These are phyloP conservation scores for Naegleria fowleri DNA, from an alignment of 208 protist species.

Conservation along the genomic window DNA sequence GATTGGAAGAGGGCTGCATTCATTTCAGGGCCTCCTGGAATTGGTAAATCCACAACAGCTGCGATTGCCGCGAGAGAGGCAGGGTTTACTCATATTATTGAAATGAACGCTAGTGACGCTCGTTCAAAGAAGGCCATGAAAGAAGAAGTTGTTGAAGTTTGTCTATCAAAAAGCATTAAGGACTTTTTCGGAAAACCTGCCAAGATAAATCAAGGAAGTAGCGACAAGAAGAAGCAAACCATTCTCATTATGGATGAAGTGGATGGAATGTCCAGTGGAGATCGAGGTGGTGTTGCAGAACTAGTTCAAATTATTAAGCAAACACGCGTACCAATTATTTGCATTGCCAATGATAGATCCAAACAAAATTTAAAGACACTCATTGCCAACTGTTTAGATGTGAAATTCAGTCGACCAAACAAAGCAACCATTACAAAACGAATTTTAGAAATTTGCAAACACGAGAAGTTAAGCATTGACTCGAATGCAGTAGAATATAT, in stretches of 20 bases:
- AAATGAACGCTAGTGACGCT: conserved; percentile 98
- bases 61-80: conserved; percentile 70
- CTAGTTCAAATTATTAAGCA: conserved; percentile 89
- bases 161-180: conserved; percentile 70
- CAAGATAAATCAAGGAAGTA: background rate
- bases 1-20: conserved; percentile 67
- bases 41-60: conserved; percentile 97
- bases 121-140: conserved; percentile 83
- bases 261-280: conserved; percentile 90
- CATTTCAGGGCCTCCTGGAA: conserved; percentile 91
- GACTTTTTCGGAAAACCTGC: conserved; percentile 31
- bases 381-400: conserved; percentile 86
- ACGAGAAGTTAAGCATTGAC: conserved; percentile 75
- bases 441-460: conserved; percentile 75
- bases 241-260: conserved; percentile 98
- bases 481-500: conserved; percentile 74
- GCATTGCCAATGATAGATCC: conserved; percentile 97
- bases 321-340: conserved; percentile 91
- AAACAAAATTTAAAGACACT: conserved; percentile 84
- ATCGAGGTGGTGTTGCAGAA: conserved; percentile 91
- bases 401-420: conserved; percentile 79
- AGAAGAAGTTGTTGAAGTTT: conserved; percentile 63
- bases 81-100: conserved; percentile 80
- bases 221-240: conserved; percentile 55
- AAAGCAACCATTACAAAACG: conserved; percentile 73